Evolutionary conservation across 495 filamentous ascomycete species (phyloP).

Genomic region (Elasticomyces elasticus): DNA sequence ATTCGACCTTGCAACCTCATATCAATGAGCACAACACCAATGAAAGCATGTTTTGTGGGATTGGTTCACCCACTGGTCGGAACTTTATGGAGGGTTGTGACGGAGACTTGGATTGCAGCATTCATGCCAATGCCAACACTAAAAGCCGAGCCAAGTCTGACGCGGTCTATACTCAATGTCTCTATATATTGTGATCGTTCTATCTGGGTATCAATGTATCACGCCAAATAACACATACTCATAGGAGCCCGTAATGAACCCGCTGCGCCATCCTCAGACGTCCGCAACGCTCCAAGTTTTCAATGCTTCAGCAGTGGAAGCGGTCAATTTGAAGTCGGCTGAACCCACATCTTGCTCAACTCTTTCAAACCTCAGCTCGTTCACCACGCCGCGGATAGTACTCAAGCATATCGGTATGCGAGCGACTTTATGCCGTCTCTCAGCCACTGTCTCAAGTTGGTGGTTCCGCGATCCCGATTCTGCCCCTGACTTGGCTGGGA

Average conservation of each 20-base stretch:
- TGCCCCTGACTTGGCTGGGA: background rate
- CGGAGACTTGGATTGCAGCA: too few species aligned
- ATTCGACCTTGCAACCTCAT: too few species aligned
- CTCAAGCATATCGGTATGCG: conserved; percentile 10
- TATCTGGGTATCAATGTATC: conserved; percentile 7
- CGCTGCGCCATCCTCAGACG: background rate
- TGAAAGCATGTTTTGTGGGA: too few species aligned
- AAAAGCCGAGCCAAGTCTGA: too few species aligned
- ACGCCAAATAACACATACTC: background rate
- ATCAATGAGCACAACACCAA: too few species aligned
- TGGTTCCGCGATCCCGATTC: background rate
- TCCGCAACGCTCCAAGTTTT: background rate
- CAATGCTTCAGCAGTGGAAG: background rate
- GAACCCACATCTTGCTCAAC: background rate
- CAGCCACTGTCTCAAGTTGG: background rate
- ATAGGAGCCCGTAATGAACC: background rate
- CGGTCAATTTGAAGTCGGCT: background rate
- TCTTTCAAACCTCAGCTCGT: conserved; percentile 3
- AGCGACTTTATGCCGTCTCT: background rate
- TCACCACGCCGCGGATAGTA: conserved; percentile 3
- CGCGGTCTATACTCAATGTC: too few species aligned
- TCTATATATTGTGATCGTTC: background rate
- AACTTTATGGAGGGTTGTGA: too few species aligned
- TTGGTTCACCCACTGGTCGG: too few species aligned
- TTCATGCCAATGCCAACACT: too few species aligned